Conservation (phyloP, 2,329 filamentous ascomycete genomes). For the Microdochium trichocladiopsis region DNA sequence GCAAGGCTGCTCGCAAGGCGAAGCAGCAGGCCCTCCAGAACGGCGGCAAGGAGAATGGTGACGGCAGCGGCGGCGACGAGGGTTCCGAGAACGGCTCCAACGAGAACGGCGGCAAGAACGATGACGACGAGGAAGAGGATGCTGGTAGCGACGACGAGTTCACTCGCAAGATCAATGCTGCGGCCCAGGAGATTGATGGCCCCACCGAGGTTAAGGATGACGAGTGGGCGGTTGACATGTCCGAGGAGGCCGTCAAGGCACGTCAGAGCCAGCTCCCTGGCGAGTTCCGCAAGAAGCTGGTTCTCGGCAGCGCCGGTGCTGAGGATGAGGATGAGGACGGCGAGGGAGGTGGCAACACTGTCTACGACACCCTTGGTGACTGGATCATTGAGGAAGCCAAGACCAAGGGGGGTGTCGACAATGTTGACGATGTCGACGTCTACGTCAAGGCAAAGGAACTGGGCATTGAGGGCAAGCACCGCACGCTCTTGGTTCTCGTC, state of each 20-base stretch:
- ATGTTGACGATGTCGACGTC: conserved; percentile 82
- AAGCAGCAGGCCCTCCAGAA: conserved; percentile 64
- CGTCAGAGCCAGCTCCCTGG: conserved; percentile 89
- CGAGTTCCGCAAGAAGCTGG: conserved; percentile 89
- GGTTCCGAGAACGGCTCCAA: conserved; percentile 56
- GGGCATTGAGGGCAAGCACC: conserved; percentile 90
- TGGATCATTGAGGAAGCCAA: conserved; percentile 77
- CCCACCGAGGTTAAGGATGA: conserved; percentile 69
- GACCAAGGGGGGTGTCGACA: conserved; percentile 65
- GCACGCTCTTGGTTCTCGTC: conserved; percentile 82
- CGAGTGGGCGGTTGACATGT: conserved; percentile 95
- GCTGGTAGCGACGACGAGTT: conserved; percentile 89
- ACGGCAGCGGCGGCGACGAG: conserved; percentile 59
- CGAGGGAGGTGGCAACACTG: conserved; percentile 65
- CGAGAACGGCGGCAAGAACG: conserved; percentile 39
- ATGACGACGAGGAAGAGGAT: conserved; percentile 49
- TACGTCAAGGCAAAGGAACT: conserved; percentile 96
- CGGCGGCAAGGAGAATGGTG: conserved; percentile 43
- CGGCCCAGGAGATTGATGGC: conserved; percentile 38
- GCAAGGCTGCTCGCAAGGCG: conserved; percentile 86
- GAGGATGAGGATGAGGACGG: conserved; percentile 64
- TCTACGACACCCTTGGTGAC: conserved; percentile 85
- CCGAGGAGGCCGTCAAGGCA: conserved; percentile 88
- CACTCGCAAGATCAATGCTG: conserved; percentile 70
- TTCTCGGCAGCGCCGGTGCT: conserved; percentile 67